Percentiles rank a stretch among this genome's conserved stretches.
Evolutionary conservation across 169 alveolate species (phyloP).

Genomic region (Hepatocystis sp.): DNA sequence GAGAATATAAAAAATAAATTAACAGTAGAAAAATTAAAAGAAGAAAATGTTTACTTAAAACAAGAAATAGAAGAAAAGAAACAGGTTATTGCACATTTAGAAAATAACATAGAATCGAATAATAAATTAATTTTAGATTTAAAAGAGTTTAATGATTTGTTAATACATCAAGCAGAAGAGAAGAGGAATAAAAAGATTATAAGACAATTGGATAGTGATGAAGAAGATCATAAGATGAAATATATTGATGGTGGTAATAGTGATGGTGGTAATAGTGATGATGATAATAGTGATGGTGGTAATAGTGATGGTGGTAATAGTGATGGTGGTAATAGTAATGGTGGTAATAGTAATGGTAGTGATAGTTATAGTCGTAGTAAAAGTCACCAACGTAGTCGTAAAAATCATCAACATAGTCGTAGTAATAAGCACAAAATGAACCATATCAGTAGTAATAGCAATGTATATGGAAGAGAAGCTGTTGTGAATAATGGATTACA

Average conservation of each 20-base stretch:
- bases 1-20: constrained; percentile 39
- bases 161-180: constrained; percentile 21
- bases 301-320: neutral
- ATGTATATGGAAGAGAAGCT: too few relatives aligned
- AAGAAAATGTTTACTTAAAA: constrained; percentile 26
- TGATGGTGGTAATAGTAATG: too few relatives aligned
- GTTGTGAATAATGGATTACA: too few relatives aligned
- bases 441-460: too few relatives aligned
- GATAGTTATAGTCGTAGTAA: too few relatives aligned
- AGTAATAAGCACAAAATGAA: too few relatives aligned
- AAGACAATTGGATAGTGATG: neutral
- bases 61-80: constrained; percentile 22
- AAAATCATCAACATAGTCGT: too few relatives aligned
- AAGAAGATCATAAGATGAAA: neutral
- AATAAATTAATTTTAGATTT: constrained; percentile 20
- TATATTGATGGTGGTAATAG: neutral
- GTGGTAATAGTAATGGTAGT: too few relatives aligned
- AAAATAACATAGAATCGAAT: constrained; percentile 23
- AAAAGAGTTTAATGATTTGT: constrained; percentile 50
- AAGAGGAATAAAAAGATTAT: neutral
- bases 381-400: too few relatives aligned
- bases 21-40: constrained; percentile 20
- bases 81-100: constrained; percentile 21
- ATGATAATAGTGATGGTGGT: neutral
- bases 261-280: neutral